Base-by-base conservation (phyloP, 768 basidiomycete genomes). In the Lyophyllum decastes region DNA sequence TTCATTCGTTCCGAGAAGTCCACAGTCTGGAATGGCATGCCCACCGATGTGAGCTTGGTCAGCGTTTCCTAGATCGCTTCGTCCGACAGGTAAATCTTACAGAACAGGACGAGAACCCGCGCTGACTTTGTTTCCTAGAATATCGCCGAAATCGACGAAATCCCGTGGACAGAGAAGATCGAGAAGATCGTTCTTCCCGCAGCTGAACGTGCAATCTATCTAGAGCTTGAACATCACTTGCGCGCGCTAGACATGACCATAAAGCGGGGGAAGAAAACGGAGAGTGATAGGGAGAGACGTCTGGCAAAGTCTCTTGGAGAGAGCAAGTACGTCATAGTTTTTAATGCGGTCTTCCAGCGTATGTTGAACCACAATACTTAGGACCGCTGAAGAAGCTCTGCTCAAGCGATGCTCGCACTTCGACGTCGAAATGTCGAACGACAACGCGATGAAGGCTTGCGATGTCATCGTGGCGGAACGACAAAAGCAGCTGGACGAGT, bases 321-420 rank as follows among this genome's bases (percentile, higher is more conserved):
- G 50, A 94, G 92, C 82, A 89, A 86, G 85, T 92, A 76, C 63
- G 91, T 78, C 14, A 21, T 14, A 26, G 26, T 22, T 4, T 22
- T 7, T 12, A 26, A 41, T 60, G 24, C 27, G 52, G 52, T 35
- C 25, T 52, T 40, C 24, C 19, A 7, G 25, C 19, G 45, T 48
- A 41, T 47, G 27, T 24, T 47, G 44, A 52, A 55, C 52, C 40
- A 12, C 54, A 58, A 59, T 45, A 44, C 11, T 35, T 58, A 94
- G 92, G 64, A 84, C 92, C 59, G 92, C 92, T 2, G 92, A 94
- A 67, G 94, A 97, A 75, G 94, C 95, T 1, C 82, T 98, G 11
- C 80, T 98, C 57, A 98, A 98, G 68, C 89, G 95, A 38, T 96
- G 94, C 69, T 95, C 95, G 5, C 95, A 96, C 69, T 98, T 96